These are phyloP conservation scores for Lipomyces japonicus DNA, from an alignment of 805 yeast genomes.

Conservation along the genomic window DNA sequence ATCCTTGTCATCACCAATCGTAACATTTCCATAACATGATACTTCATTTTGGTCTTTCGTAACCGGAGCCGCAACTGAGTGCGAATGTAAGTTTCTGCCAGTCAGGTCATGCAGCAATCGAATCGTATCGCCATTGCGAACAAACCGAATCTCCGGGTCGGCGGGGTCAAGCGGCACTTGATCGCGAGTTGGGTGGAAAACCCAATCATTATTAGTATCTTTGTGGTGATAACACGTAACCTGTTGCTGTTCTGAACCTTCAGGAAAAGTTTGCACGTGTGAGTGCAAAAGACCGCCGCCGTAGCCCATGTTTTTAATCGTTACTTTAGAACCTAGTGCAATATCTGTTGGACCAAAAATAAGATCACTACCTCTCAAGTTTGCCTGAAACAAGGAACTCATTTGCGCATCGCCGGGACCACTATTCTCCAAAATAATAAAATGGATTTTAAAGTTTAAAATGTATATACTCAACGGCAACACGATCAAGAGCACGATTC, in stretches of 20 bases:
- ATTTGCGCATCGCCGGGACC: conserved; percentile 95
- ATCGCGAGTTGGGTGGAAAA: conserved; percentile 40
- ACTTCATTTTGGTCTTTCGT: conserved; percentile 70
- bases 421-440: conserved; percentile 64
- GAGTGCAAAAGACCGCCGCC: conserved; percentile 80
- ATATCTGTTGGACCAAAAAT: conserved; percentile 64
- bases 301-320: conserved; percentile 66
- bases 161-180: conserved; percentile 35
- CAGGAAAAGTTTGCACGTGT: conserved; percentile 80
- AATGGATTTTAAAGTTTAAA: conserved; percentile 75
- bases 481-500: conserved; percentile 62
- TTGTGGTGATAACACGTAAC: conserved; percentile 87
- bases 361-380: conserved; percentile 65
- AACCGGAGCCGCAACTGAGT: conserved; percentile 71
- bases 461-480: conserved; percentile 70
- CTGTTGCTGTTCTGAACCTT: conserved; percentile 91
- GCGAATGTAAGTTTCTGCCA: conserved; percentile 78
- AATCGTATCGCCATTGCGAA: conserved; percentile 62
- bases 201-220: conserved; percentile 83
- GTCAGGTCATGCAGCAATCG: conserved; percentile 70
- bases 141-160: conserved; percentile 32
- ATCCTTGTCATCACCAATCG: conserved; percentile 74
- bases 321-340: conserved; percentile 58
- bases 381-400: conserved; percentile 85
- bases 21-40: conserved; percentile 74